Evolutionary conservation across 179 eudicot species (phyloP).

Genomic region (Heliamphora pulchella): DNA sequence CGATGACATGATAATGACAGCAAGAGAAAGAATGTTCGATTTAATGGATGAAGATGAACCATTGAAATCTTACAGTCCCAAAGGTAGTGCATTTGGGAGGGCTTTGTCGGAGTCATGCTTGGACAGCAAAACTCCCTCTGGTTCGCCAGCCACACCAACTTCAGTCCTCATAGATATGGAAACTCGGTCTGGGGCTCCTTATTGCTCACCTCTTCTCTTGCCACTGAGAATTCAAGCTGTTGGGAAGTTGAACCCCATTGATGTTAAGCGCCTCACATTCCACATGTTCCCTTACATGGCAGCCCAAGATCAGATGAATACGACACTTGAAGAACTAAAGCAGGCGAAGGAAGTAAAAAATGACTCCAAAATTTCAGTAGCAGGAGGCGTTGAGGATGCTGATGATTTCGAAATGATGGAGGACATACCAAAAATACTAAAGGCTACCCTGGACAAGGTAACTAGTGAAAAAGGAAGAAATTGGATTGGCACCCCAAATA

Average conservation of each 20-base stretch:
- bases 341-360: slow-evolving; percentile 14
- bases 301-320: slow-evolving; percentile 19
- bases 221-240: slow-evolving; percentile 66
- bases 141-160: slow-evolving; percentile 80
- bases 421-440: slow-evolving; percentile 7
- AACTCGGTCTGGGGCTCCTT: slow-evolving; percentile 20
- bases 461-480: slow-evolving; percentile 13
- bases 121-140: slow-evolving; percentile 31
- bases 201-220: slow-evolving; percentile 53
- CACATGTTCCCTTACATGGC: slow-evolving; percentile 55
- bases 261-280: slow-evolving; percentile 68
- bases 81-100: slow-evolving; percentile 33
- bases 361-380: background rate
- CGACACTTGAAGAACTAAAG: slow-evolving; percentile 18
- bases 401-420: slow-evolving; percentile 15
- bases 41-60: slow-evolving; percentile 73
- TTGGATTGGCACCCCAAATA: slow-evolving; percentile 5
- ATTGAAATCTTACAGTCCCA: slow-evolving; percentile 26
- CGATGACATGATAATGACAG: slow-evolving; percentile 64
- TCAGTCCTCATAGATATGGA: slow-evolving; percentile 54
- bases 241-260: slow-evolving; percentile 65
- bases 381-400: background rate
- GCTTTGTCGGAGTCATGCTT: slow-evolving; percentile 29
- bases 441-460: slow-evolving; percentile 10
- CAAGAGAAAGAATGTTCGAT: slow-evolving; percentile 55